These are phyloP conservation scores for Gaultheria prostrata DNA, from an alignment of 148 eudicot species.

Conservation along the genomic window DNA sequence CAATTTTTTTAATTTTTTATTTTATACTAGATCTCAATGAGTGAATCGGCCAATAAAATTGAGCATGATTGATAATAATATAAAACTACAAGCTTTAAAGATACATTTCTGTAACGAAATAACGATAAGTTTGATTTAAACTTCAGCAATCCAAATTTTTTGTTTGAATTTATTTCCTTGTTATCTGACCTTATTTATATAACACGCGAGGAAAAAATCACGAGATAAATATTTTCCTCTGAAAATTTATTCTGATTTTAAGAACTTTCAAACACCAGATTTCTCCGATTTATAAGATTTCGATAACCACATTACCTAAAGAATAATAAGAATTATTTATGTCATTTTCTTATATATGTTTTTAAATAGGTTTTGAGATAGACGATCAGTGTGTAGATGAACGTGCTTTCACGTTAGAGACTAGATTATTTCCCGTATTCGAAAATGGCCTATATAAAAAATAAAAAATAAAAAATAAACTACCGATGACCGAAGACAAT, in stretches of 20 bases:
- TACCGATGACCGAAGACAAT: not conserved
- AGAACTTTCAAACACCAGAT: not conserved
- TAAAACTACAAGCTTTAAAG: not conserved
- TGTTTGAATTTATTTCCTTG: not conserved
- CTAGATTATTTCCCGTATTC: too few species aligned
- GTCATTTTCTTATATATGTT: not conserved
- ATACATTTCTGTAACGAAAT: not conserved
- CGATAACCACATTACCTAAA: not conserved
- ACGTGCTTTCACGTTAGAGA: not conserved
- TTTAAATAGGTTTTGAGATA: not conserved
- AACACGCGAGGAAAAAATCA: not conserved
- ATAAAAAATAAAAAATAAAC: not conserved
- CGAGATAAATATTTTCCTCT: not conserved
- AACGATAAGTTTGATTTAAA: not conserved
- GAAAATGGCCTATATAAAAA: too few species aligned
- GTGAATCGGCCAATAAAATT: not conserved
- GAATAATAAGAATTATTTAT: not conserved
- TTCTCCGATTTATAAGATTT: not conserved
- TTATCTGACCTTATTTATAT: not conserved
- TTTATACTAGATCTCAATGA: not conserved
- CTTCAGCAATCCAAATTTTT: not conserved
- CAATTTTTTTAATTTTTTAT: not conserved
- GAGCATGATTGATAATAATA: not conserved
- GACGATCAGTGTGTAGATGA: not conserved
- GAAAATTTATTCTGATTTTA: not conserved